Percentiles rank a stretch among this genome's conserved stretches.
phyloP scores from a whole-genome alignment of 73 alveolate species.

The Paramecium sexaurelia region DNA sequence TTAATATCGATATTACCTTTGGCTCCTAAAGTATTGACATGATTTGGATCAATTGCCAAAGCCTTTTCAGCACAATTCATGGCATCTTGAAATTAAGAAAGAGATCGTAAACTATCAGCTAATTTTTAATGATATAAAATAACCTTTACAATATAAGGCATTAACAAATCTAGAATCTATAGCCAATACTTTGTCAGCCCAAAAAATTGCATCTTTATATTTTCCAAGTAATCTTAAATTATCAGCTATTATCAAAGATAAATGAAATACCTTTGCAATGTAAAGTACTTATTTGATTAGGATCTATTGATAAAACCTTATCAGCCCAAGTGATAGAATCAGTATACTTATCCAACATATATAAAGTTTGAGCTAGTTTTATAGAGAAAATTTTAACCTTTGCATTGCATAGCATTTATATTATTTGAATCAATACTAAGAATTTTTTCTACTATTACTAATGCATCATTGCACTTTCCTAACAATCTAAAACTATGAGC shows the following conservation, averaged over 20 bases:
- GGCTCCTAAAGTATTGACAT: neutral
- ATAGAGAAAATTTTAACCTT: neutral
- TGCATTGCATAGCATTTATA: neutral
- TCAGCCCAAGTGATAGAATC: neutral
- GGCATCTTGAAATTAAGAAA: neutral
- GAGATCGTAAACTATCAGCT: neutral
- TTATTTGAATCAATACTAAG: neutral
- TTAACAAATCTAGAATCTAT: neutral
- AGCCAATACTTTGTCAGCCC: neutral
- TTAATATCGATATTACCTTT: neutral
- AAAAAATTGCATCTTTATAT: neutral
- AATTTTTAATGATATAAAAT: neutral
- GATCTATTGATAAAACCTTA: neutral
- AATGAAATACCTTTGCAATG: neutral
- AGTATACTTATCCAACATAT: neutral
- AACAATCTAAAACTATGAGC: neutral
- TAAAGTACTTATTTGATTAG: neutral
- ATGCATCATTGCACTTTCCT: neutral
- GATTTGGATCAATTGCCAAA: neutral
- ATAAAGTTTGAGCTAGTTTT: neutral
- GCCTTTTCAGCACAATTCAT: neutral
- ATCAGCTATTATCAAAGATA: neutral
- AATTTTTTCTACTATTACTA: neutral
- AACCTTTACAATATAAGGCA: neutral
- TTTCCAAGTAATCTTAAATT: neutral